Percentiles rank a stretch among this genome's conserved stretches.
phyloP scores from a whole-genome alignment of 2,329 filamentous ascomycete genomes.

The Rhinocladiella similis region DNA sequence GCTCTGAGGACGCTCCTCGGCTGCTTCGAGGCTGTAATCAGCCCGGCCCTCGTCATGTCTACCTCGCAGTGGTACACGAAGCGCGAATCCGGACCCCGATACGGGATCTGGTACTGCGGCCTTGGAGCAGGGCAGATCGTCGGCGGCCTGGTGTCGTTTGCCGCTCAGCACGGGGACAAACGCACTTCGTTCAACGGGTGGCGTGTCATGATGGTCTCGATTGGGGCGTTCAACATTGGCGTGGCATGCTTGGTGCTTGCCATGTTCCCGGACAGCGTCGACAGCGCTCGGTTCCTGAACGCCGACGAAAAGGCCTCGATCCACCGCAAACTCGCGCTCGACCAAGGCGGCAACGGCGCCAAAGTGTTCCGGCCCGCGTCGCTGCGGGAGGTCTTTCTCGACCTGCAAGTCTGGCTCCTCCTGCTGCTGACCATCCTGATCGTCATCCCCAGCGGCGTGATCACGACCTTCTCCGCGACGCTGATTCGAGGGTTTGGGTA shows the following conservation, averaged over 20 bases:
- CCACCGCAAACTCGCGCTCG: constrained; percentile 36
- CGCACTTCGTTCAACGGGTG: constrained; percentile 28
- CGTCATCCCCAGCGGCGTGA: constrained; percentile 41
- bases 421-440: constrained; percentile 33
- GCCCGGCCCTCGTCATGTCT: constrained; percentile 52
- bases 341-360: constrained; percentile 26
- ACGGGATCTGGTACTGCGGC: constrained; percentile 30
- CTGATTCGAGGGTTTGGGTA: constrained; percentile 43
- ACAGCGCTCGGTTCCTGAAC: constrained; percentile 55
- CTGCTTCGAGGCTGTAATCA: constrained; percentile 49
- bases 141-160: constrained; percentile 12
- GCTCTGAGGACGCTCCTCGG: constrained; percentile 49
- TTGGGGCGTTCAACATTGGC: constrained; percentile 44
- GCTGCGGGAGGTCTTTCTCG: constrained; percentile 30
- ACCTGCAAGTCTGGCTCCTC: constrained; percentile 47
- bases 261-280: constrained; percentile 44
- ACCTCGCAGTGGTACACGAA: constrained; percentile 54
- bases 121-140: constrained; percentile 13
- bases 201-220: constrained; percentile 45
- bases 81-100: constrained; percentile 31
- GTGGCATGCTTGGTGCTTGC: constrained; percentile 46
- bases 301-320: constrained; percentile 52
- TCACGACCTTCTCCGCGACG: constrained; percentile 40
- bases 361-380: constrained; percentile 15
- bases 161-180: constrained; percentile 7